Percentiles rank a stretch among this genome's conserved stretches.
Conservation (phyloP, 2,329 filamentous ascomycete species). For the Curvularia verruculosa region DNA sequence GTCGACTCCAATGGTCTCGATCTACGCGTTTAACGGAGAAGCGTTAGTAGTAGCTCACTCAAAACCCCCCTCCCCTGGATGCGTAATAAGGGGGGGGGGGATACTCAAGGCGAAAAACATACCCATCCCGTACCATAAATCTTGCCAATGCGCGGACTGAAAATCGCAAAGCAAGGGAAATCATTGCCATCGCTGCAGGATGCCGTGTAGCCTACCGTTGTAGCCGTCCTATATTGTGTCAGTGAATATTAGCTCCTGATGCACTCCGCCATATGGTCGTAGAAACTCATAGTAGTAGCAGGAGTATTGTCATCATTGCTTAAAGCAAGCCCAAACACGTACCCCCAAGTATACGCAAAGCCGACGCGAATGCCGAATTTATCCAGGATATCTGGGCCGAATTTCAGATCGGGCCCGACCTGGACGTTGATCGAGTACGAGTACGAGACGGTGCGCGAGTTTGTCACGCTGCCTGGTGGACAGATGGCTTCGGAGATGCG, state of each 20-base stretch:
- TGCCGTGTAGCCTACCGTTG: not conserved
- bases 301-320: no score
- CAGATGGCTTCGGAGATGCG: not conserved
- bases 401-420: not conserved
- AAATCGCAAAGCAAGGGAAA: not conserved
- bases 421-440: not conserved
- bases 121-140: not conserved
- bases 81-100: no score
- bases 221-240: not conserved
- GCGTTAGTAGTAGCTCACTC: no score
- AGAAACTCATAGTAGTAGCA: no score
- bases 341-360: not conserved
- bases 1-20: not conserved
- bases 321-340: no score
- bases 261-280: no score
- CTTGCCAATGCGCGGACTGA: not conserved
- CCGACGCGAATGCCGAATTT: not conserved
- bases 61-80: no score
- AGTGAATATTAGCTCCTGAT: not conserved
- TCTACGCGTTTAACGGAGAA: not conserved
- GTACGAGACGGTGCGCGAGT: not conserved
- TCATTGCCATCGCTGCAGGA: not conserved
- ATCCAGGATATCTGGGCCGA: not conserved
- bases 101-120: no score
- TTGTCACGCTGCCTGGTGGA: not conserved